phyloP scores from a whole-genome alignment of 495 filamentous ascomycete species.

The Poronia punctata region DNA sequence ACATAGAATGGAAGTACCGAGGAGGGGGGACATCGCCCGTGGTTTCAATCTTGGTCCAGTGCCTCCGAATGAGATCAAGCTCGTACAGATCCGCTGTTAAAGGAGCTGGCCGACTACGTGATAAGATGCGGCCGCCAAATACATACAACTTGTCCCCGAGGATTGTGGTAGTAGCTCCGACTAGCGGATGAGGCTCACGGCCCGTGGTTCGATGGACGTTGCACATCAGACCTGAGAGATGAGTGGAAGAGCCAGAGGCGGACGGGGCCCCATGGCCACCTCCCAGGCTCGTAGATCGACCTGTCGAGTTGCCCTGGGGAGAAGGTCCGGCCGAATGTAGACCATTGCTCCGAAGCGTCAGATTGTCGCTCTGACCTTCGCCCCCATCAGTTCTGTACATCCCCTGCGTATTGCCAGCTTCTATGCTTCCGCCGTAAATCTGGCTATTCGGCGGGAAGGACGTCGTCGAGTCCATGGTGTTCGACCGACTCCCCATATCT shows the following conservation, averaged over 20 bases:
- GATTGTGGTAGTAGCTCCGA: slow-evolving; percentile 92
- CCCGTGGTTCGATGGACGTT: slow-evolving; percentile 90
- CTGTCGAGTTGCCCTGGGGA: slow-evolving; percentile 27
- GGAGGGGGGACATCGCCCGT: slow-evolving; percentile 81
- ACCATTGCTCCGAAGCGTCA: slow-evolving; percentile 45
- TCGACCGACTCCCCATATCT: slow-evolving; percentile 39
- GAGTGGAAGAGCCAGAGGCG: slow-evolving; percentile 40
- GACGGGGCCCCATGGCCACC: slow-evolving; percentile 42
- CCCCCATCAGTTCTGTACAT: slow-evolving; percentile 31
- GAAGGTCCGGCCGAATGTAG: slow-evolving; percentile 45
- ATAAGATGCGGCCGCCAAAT: slow-evolving; percentile 85
- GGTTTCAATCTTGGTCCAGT: slow-evolving; percentile 86
- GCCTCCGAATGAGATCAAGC: slow-evolving; percentile 79
- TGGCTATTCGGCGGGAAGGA: slow-evolving; percentile 41
- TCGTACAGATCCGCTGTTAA: slow-evolving; percentile 88
- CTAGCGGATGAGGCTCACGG: slow-evolving; percentile 79
- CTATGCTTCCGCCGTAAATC: slow-evolving; percentile 29
- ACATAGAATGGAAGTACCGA: slow-evolving; percentile 94
- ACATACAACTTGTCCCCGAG: slow-evolving; percentile 92
- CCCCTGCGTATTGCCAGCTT: slow-evolving; percentile 51
- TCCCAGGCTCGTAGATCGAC: slow-evolving; percentile 38
- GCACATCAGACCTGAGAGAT: slow-evolving; percentile 84
- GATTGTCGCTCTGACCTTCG: slow-evolving; percentile 40
- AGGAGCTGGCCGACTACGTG: slow-evolving; percentile 66
- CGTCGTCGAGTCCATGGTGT: slow-evolving; percentile 54